Base-by-base conservation (phyloP, 2,329 filamentous ascomycete genomes). In the Talaromyces sp. region DNA sequence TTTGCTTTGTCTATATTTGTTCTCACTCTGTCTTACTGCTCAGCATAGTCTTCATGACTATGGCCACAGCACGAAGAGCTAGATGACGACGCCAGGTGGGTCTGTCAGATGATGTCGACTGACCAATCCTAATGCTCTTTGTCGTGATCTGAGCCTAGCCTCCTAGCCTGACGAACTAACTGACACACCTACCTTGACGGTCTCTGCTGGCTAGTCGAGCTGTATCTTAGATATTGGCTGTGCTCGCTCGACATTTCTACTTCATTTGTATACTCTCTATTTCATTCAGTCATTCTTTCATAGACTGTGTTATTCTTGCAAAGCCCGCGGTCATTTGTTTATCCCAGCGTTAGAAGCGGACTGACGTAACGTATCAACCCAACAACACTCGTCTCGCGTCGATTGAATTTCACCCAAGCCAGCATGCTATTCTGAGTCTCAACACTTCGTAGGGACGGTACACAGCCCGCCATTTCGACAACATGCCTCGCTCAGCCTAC, bases 401-500 rank as follows among this genome's bases (percentile, higher is more conserved):
- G 27, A 52, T 25, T 33, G 3, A 19, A 35, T n/a, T 11, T 17
- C 10, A 3, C 39, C n/a, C 22, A 37, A 37, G 11, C 37, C n/a
- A 56, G n/a, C 52, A 56, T 56, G 52, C 33, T 35, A 25, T 22
- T 56, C 39, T 37, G 5, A 25, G 9, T 13, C 33, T 2, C 33
- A 56, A 37, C 31, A 56, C 33, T 22, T 22, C n/a, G 2, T 15
- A 25, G n/a, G n/a, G 33, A 22, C 52, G 52, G n/a, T 33, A 56
- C n/a, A 37, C n/a, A 19, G 1, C 50, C 52, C 33, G 33, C 33
- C 13, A 22, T 25, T 19, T 31, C 58, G 15, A n/a, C 41, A 52
- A 63, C 8, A 68, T 68, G 67, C 56, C 67, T 59, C 67, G 67
- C 41, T 68, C 67, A n/a, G 41, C 61, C 25, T 43, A 61, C 56